A percentile compares a stretch with the other conserved stretches of the same genome.
These are phyloP conservation scores for Rugonectria rugulosa DNA, from an alignment of 2,329 filamentous ascomycete species.

Conservation along the genomic window DNA sequence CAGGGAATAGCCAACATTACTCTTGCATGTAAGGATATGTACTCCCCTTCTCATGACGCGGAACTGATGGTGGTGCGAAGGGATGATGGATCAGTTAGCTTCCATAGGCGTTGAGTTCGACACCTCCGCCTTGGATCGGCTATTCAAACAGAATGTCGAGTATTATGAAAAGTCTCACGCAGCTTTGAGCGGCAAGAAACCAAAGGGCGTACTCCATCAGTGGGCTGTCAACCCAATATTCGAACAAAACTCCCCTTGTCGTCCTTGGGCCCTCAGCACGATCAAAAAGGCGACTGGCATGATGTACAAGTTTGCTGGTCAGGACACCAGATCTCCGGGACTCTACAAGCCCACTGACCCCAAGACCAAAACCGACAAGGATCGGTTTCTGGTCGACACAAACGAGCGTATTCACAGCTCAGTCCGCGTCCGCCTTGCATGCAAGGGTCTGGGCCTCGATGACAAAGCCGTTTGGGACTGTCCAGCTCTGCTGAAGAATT, in stretches of 20 bases:
- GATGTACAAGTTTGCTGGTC: slow-evolving; percentile 54
- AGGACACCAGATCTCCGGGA: slow-evolving; percentile 55
- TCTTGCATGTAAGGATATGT: slow-evolving; percentile 47
- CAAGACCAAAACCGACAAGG: slow-evolving; percentile 45
- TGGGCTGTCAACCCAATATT: slow-evolving; percentile 61
- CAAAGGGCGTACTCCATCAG: slow-evolving; percentile 18
- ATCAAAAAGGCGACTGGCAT: slow-evolving; percentile 50
- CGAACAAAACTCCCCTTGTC: slow-evolving; percentile 54
- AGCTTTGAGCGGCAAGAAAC: slow-evolving; percentile 26
- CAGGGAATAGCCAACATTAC: slow-evolving; percentile 53
- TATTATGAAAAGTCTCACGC: slow-evolving; percentile 40
- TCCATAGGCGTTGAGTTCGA: slow-evolving; percentile 61
- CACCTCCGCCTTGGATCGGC: slow-evolving; percentile 49
- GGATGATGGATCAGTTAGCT: slow-evolving; percentile 65
- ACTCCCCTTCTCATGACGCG: no score
- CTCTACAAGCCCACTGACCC: slow-evolving; percentile 56
- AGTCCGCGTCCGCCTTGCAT: slow-evolving; percentile 60
- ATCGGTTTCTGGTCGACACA: slow-evolving; percentile 56
- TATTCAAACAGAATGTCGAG: slow-evolving; percentile 45
- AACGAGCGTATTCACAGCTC: slow-evolving; percentile 64
- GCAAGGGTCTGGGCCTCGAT: slow-evolving; percentile 57
- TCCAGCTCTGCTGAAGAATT: slow-evolving; percentile 51
- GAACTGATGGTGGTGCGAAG: slow-evolving; percentile 38
- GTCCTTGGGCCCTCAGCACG: slow-evolving; percentile 57
- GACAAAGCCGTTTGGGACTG: slow-evolving; percentile 57